Base-by-base conservation (phyloP, 2,329 filamentous ascomycete species). In the Ophiocordyceps sinensis region DNA sequence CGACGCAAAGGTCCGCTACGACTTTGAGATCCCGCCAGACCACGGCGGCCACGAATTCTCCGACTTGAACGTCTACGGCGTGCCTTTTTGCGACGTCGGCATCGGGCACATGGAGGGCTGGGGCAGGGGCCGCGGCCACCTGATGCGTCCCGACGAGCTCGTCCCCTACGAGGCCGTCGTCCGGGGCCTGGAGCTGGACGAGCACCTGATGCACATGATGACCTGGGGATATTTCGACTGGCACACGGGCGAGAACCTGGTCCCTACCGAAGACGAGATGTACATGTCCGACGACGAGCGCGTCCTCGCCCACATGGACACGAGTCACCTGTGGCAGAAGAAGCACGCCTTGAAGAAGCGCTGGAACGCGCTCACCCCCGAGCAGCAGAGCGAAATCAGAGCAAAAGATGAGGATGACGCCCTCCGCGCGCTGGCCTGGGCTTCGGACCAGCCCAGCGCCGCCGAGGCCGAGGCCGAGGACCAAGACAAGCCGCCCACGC, bases 201-300 rank as follows among this genome's bases (percentile, higher is more conserved):
- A 62, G 12, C 65, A 72, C 49, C 63, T 78, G 37, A 49, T 68
- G 13, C 62, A 69, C 43, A 78, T 83, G 67, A 64, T 78, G 48
- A 45, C 73, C 14, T 84, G 73, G 65, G 82, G 82, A 1, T 71
- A 71, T 52, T 60, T 79, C 26, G 67, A 82, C 55, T 67, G 64
- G 40, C 38, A 53, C 5, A 73, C 66, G 2, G 67, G 72, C 38
- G 54, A 62, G 46, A 70, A 77, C 52, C 50, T 74, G 5, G 63
- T 68, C 0, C 70, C 73, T 2, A 63, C 58, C 10, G 55, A 65
- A 39, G 65, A 70, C 38, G 67, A 75, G 51, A 62, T 69, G 48
- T 69, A 71, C 51, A 65, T 76, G 51, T 63, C 59, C 11, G 67
- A 75, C 49, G 62, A 67, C 37, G 68, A 69, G 26, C 44, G 50